phyloP scores from a whole-genome alignment of 331 rosid species.

The Quercus tomentella region DNA sequence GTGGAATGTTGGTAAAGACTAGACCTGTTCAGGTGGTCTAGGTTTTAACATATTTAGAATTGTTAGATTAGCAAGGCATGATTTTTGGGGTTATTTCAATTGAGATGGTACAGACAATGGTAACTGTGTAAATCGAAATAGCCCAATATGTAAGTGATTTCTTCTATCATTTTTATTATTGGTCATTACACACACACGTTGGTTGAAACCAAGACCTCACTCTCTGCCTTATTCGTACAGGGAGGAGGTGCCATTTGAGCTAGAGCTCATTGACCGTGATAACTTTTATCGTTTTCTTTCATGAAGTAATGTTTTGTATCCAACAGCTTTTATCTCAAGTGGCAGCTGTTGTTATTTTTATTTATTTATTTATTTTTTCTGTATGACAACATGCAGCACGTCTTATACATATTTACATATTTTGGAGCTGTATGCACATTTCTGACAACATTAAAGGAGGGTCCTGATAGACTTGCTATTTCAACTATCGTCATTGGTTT shows the following conservation, averaged over 20 bases:
- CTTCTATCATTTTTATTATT: too few relatives aligned
- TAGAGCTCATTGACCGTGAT: background rate
- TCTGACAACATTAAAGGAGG: conserved; percentile 31
- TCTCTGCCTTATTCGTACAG: too few relatives aligned
- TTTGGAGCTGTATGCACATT: conserved; percentile 32
- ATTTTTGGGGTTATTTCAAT: background rate
- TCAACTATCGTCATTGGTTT: conserved; percentile 39
- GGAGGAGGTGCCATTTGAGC: too few relatives aligned
- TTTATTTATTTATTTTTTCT: background rate
- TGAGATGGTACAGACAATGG: background rate
- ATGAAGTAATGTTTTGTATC: background rate
- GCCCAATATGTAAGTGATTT: too few relatives aligned
- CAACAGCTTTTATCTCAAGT: background rate
- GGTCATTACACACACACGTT: too few relatives aligned
- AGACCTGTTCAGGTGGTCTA: background rate
- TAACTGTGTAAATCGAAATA: background rate
- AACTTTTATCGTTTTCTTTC: background rate
- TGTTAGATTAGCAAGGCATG: too few relatives aligned
- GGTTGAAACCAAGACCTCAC: too few relatives aligned
- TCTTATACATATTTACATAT: too few relatives aligned
- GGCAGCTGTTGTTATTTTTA: background rate
- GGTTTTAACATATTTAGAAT: background rate
- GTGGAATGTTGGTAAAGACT: background rate
- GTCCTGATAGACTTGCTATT: conserved; percentile 40
- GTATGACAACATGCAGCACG: too few relatives aligned